Evolutionary conservation across 75 land plant species (phyloP).

Genomic region (Pinus taeda): DNA sequence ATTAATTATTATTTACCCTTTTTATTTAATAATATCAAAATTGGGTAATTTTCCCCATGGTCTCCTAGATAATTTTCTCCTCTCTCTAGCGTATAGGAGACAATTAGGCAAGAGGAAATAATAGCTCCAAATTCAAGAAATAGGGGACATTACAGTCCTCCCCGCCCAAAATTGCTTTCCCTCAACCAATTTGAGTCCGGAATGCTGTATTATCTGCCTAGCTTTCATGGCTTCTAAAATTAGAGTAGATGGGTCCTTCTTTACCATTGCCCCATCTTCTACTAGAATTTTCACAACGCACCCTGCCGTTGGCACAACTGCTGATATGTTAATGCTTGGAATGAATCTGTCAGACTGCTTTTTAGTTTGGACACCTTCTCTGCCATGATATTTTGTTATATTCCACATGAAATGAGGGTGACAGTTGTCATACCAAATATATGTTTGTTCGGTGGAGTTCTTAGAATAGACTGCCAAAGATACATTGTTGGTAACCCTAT

Average conservation of each 20-base stretch:
- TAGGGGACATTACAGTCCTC: too few relatives aligned
- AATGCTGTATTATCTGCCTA: slow-evolving; percentile 25
- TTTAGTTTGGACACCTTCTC: slow-evolving; percentile 29
- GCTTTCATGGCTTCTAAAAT: slow-evolving; percentile 98
- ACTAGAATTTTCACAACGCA: slow-evolving; percentile 79
- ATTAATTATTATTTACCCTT: too few relatives aligned
- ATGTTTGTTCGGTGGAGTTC: slow-evolving; percentile 64
- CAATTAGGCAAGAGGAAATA: too few relatives aligned
- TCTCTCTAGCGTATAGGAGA: too few relatives aligned
- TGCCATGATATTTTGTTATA: slow-evolving; percentile 24
- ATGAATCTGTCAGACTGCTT: slow-evolving; percentile 14
- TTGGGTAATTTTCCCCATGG: too few relatives aligned
- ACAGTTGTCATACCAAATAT: slow-evolving; percentile 70
- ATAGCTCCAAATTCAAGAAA: too few relatives aligned
- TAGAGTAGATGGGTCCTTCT: slow-evolving; percentile 68
- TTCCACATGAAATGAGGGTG: slow-evolving; percentile 69
- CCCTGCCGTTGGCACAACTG: slow-evolving; percentile 93
- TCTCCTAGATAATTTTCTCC: too few relatives aligned
- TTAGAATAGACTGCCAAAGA: slow-evolving; percentile 50
- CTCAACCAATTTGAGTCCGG: too few relatives aligned
- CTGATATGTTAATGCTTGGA: slow-evolving; percentile 46
- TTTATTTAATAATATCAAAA: too few relatives aligned
- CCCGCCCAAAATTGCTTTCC: too few relatives aligned
- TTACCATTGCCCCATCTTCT: slow-evolving; percentile 49
- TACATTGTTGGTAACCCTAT: slow-evolving; percentile 31